phyloP scores from a whole-genome alignment of 805 yeast genomes.

The Starmerella davenportii region DNA sequence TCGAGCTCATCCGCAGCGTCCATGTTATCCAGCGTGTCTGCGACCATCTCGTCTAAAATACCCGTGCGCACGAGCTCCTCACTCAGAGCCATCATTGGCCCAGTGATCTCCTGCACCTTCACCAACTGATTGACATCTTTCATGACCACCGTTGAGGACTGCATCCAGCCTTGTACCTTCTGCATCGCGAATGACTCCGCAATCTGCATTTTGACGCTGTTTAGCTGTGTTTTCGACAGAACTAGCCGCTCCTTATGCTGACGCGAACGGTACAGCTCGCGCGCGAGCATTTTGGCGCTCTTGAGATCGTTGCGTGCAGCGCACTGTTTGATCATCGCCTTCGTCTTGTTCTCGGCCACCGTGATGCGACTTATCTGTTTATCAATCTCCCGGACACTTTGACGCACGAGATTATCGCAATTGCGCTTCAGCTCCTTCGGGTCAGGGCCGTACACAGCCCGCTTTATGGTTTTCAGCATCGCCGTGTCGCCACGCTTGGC shows the following conservation, averaged over 20 bases:
- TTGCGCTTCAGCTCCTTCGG: constrained; percentile 68
- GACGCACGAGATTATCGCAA: constrained; percentile 62
- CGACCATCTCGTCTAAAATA: constrained; percentile 85
- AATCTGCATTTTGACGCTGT: constrained; percentile 71
- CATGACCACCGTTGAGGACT: constrained; percentile 65
- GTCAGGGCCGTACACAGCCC: constrained; percentile 90
- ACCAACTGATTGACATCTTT: constrained; percentile 69
- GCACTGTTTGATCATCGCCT: constrained; percentile 49
- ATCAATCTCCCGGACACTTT: constrained; percentile 71
- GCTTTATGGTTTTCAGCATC: constrained; percentile 58
- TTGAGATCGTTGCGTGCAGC: constrained; percentile 62
- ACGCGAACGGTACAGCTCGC: constrained; percentile 55
- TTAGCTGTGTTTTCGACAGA: constrained; percentile 68
- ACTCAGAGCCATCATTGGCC: constrained; percentile 70
- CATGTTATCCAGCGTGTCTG: constrained; percentile 60
- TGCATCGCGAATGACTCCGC: constrained; percentile 81
- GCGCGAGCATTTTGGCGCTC: constrained; percentile 62
- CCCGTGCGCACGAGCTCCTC: constrained; percentile 54
- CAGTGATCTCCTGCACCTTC: constrained; percentile 57
- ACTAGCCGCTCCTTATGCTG: constrained; percentile 59
- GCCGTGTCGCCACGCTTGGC: neutral
- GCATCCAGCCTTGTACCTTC: constrained; percentile 66
- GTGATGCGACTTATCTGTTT: constrained; percentile 48
- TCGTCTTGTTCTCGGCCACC: constrained; percentile 55
- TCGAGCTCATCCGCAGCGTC: constrained; percentile 44